Evolutionary conservation across 345 rosid genomes (phyloP).

Genomic region (Eucalyptus regnans): DNA sequence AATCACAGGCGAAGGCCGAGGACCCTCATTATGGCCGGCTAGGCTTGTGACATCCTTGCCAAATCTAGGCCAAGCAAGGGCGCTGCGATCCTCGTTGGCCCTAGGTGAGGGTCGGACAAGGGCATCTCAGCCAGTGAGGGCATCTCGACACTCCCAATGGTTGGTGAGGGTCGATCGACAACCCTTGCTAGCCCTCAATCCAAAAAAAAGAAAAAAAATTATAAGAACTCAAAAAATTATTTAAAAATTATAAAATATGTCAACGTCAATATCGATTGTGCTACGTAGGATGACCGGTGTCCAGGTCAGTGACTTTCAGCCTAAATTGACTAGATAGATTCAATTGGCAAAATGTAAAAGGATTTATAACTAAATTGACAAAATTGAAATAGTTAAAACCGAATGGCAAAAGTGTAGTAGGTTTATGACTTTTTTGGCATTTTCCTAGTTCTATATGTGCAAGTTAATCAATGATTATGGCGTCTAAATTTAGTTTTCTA

Average conservation of each 20-base stretch:
- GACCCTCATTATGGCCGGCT: neutral
- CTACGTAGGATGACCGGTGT: rapidly evolving
- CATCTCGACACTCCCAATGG: too few relatives aligned
- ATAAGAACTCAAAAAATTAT: too few relatives aligned
- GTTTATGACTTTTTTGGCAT: too few relatives aligned
- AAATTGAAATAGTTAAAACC: too few relatives aligned
- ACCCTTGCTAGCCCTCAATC: rapidly evolving
- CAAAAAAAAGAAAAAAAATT: too few relatives aligned
- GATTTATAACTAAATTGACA: too few relatives aligned
- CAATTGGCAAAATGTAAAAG: too few relatives aligned
- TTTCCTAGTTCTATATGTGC: too few relatives aligned
- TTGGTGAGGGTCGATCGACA: neutral
- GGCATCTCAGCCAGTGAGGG: neutral
- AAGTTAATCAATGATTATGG: neutral
- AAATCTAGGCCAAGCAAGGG: neutral
- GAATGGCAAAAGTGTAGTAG: neutral
- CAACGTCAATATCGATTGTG: rapidly evolving
- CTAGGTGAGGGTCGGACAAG: neutral
- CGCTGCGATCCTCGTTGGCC: rapidly evolving
- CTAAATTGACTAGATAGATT: neutral
- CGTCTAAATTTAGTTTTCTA: neutral
- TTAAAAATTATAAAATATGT: too few relatives aligned
- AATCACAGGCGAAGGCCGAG: rapidly evolving
- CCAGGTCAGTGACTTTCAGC: rapidly evolving
- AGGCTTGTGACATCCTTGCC: neutral